phyloP scores from a whole-genome alignment of 2,329 filamentous ascomycete species.

The Fusarium torulosum region DNA sequence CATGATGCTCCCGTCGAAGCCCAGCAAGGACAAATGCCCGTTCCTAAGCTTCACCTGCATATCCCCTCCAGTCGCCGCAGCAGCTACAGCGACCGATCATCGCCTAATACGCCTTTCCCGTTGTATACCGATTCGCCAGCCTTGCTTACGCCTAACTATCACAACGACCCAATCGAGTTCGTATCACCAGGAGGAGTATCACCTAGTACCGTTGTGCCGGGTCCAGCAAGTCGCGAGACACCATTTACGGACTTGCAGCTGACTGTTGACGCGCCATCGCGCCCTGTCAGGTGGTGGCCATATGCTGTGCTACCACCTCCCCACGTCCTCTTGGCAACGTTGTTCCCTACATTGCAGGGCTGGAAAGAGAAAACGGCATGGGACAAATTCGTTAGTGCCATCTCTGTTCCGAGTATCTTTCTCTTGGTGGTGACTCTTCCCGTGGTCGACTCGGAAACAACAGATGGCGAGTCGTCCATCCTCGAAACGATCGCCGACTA shows the following conservation, averaged over 20 bases:
- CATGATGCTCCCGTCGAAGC: slow-evolving; percentile 24
- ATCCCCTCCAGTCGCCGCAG: slow-evolving; percentile 60
- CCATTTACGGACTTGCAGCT: slow-evolving; percentile 61
- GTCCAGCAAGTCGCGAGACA: slow-evolving; percentile 57
- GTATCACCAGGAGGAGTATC: slow-evolving; percentile 57
- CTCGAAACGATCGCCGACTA: slow-evolving; percentile 50
- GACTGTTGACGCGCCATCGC: slow-evolving; percentile 54
- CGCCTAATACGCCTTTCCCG: slow-evolving; percentile 75
- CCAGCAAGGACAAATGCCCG: slow-evolving; percentile 16
- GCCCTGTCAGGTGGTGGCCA: slow-evolving; percentile 81
- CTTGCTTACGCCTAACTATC: slow-evolving; percentile 57
- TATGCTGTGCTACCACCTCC: slow-evolving; percentile 79
- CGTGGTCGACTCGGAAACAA: slow-evolving; percentile 81
- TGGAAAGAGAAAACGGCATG: slow-evolving; percentile 88
- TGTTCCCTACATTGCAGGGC: slow-evolving; percentile 88
- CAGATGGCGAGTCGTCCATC: slow-evolving; percentile 56
- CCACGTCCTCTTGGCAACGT: slow-evolving; percentile 74
- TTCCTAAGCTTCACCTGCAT: slow-evolving; percentile 56
- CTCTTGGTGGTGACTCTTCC: slow-evolving; percentile 90
- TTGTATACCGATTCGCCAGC: slow-evolving; percentile 71
- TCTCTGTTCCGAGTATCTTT: slow-evolving; percentile 92
- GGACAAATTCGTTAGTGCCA: slow-evolving; percentile 83
- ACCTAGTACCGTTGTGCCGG: slow-evolving; percentile 61
- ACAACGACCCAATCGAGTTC: slow-evolving; percentile 64
- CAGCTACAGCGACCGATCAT: slow-evolving; percentile 60